Evolutionary conservation across 2,329 filamentous ascomycete species (phyloP).

Genomic region (Gremmenia infestans): DNA sequence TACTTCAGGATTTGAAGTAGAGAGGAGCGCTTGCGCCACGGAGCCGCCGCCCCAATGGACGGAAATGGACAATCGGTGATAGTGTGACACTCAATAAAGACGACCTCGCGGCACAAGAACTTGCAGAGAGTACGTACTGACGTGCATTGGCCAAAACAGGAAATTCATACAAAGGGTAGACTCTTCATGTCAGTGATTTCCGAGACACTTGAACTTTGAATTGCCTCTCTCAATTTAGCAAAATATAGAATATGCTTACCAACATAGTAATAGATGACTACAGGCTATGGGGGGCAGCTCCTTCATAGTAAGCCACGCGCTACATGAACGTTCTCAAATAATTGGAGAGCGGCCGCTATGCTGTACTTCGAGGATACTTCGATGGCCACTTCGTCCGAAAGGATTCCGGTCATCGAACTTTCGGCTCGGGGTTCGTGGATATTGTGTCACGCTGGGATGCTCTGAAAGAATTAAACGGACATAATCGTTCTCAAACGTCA

Average conservation of each 20-base stretch:
- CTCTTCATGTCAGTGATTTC: background rate
- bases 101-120: background rate
- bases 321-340: too few species aligned
- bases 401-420: background rate
- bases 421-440: background rate
- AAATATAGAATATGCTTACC: too few species aligned
- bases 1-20: background rate
- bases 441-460: too few species aligned
- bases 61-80: background rate
- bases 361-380: background rate
- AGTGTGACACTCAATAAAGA: background rate
- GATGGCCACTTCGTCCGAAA: background rate
- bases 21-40: background rate
- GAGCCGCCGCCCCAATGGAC: background rate
- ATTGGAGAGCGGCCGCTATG: background rate
- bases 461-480: too few species aligned
- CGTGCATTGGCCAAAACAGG: background rate
- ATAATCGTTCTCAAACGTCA: too few species aligned
- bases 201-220: background rate
- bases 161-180: background rate
- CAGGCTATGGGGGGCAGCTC: too few species aligned
- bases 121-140: background rate
- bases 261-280: too few species aligned
- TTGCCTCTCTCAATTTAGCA: background rate
- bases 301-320: too few species aligned